Evolutionary conservation across 1,284 basidiomycete species (phyloP).

Genomic region (Pyrrhoderma noxium): DNA sequence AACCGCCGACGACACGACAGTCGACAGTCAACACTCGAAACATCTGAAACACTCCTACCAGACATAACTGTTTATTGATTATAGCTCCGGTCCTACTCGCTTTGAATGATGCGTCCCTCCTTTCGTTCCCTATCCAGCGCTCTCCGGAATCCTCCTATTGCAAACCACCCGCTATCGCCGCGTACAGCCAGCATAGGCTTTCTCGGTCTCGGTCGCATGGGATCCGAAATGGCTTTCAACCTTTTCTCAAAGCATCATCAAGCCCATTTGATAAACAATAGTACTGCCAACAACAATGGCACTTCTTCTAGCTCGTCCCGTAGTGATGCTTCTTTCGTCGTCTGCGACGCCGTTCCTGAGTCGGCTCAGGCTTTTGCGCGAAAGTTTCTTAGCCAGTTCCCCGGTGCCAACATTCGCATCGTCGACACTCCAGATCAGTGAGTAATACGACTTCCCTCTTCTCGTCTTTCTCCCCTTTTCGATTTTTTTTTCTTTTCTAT

Average conservation of each 20-base stretch:
- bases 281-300: too few relatives aligned
- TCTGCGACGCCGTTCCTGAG: constrained; percentile 70
- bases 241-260: constrained; percentile 76
- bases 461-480: background rate
- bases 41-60: too few relatives aligned
- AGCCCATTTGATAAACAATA: too few relatives aligned
- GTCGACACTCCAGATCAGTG: constrained; percentile 63
- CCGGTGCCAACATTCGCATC: constrained; percentile 48
- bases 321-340: constrained; percentile 58
- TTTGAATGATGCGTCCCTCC: too few relatives aligned
- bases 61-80: too few relatives aligned
- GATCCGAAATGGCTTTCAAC: constrained; percentile 78
- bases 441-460: too few relatives aligned
- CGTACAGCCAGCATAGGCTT: constrained; percentile 59
- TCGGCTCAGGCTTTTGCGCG: constrained; percentile 49
- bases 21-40: too few relatives aligned
- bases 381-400: constrained; percentile 48
- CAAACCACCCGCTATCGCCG: too few relatives aligned
- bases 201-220: constrained; percentile 79
- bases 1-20: too few relatives aligned
- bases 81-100: too few relatives aligned
- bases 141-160: too few relatives aligned
- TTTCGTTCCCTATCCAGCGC: too few relatives aligned
- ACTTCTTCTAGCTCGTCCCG: constrained; percentile 21
- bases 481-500: constrained; percentile 9